phyloP scores from a whole-genome alignment of 148 eudicot genomes.

The Chenopodium berlandieri region DNA sequence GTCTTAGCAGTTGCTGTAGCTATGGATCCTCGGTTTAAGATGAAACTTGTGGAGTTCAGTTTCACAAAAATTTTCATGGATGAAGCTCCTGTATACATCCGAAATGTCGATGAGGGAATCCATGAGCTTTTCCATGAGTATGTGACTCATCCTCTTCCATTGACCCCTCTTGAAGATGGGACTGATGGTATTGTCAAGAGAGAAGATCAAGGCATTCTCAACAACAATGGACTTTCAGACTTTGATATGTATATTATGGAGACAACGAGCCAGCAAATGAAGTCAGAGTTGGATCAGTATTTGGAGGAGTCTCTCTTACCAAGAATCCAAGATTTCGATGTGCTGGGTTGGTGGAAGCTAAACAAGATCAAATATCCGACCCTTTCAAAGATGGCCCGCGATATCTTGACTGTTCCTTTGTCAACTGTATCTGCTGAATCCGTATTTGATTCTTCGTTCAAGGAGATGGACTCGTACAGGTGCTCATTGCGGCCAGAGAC shows the following conservation, averaged over 20 bases:
- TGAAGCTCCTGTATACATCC: slow-evolving; percentile 55
- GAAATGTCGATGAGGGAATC: slow-evolving; percentile 75
- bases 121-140: slow-evolving; percentile 84
- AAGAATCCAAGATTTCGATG: slow-evolving; percentile 79
- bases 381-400: slow-evolving; percentile 93
- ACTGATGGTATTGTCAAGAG: slow-evolving; percentile 35
- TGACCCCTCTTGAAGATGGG: slow-evolving; percentile 45
- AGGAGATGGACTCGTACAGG: slow-evolving; percentile 73
- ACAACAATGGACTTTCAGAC: slow-evolving; percentile 63
- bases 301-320: slow-evolving; percentile 93
- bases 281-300: slow-evolving; percentile 85
- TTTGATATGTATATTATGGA: slow-evolving; percentile 90
- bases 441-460: slow-evolving; percentile 53
- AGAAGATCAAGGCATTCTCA: slow-evolving; percentile 42
- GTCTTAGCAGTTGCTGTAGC: slow-evolving; percentile 76
- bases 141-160: slow-evolving; percentile 46
- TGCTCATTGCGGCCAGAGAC: slow-evolving; percentile 80
- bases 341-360: slow-evolving; percentile 93
- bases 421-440: slow-evolving; percentile 53
- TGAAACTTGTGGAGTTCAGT: slow-evolving; percentile 94
- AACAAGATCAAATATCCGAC: slow-evolving; percentile 86
- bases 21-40: slow-evolving; percentile 91
- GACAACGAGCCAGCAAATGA: slow-evolving; percentile 69
- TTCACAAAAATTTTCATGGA: slow-evolving; percentile 73
- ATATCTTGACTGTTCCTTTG: slow-evolving; percentile 65